phyloP scores from a whole-genome alignment of 371 early-diverging fungal genomes.

The Gilbertella persicaria region DNA sequence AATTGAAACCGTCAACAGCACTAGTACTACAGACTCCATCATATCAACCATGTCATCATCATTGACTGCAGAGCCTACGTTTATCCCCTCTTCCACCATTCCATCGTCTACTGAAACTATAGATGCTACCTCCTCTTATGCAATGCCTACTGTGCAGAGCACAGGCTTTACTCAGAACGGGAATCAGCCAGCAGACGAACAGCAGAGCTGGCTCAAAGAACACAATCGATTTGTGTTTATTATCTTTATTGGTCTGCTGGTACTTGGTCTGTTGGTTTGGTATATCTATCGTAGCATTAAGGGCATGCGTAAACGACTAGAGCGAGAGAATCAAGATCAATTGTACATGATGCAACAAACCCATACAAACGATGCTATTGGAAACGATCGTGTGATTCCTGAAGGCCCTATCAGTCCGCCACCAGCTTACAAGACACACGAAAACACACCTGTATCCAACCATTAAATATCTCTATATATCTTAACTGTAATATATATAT shows the following conservation, averaged over 20 bases:
- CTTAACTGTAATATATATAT: too few species aligned
- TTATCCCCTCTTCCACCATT: not conserved
- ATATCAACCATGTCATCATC: too few species aligned
- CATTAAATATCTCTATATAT: too few species aligned
- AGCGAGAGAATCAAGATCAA: slow-evolving; percentile 26
- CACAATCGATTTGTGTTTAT: slow-evolving; percentile 37
- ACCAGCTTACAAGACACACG: slow-evolving; percentile 23
- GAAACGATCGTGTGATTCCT: slow-evolving; percentile 10
- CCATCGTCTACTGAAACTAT: not conserved
- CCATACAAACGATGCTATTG: not conserved
- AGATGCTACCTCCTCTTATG: not conserved
- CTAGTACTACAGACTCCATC: too few species aligned
- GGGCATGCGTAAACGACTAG: slow-evolving; percentile 34
- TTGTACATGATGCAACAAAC: slow-evolving; percentile 31
- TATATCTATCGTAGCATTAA: slow-evolving; percentile 28
- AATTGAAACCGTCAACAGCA: too few species aligned
- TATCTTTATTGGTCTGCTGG: slow-evolving; percentile 21
- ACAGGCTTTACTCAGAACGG: slow-evolving; percentile 23
- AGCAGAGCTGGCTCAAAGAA: slow-evolving; percentile 30
- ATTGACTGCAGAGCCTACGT: too few species aligned
- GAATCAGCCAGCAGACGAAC: slow-evolving; percentile 4
- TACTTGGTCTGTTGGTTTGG: slow-evolving; percentile 23
- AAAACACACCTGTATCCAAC: slow-evolving; percentile 6
- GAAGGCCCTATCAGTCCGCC: slow-evolving; percentile 14
- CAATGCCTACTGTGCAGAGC: slow-evolving; percentile 23